phyloP scores from a whole-genome alignment of 2,329 filamentous ascomycete genomes.

The Aureobasidium sp. region DNA sequence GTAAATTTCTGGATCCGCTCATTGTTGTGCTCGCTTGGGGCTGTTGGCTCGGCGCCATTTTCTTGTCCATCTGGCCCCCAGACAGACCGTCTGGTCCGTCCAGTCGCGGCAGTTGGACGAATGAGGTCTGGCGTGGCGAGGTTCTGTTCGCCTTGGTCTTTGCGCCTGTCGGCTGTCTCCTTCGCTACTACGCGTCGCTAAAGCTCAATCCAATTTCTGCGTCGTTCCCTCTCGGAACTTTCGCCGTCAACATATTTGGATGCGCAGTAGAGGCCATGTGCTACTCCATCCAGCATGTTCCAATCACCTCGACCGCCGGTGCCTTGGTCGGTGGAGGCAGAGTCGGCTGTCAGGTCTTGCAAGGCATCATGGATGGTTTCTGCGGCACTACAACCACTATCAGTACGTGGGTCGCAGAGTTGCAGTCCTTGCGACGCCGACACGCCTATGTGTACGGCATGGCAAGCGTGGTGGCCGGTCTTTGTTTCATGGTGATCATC shows the following conservation, averaged over 20 bases:
- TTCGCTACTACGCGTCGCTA: constrained; percentile 65
- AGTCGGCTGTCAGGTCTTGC: constrained; percentile 39
- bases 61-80: constrained; percentile 67
- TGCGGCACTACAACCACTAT: constrained; percentile 44
- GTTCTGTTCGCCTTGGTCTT: constrained; percentile 74
- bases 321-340: constrained; percentile 34
- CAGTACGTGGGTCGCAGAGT: constrained; percentile 42
- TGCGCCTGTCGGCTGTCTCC: constrained; percentile 70
- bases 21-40: constrained; percentile 61
- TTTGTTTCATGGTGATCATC: constrained; percentile 58
- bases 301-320: constrained; percentile 28
- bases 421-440: constrained; percentile 33
- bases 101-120: constrained; percentile 26
- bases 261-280: constrained; percentile 67
- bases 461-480: constrained; percentile 52
- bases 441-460: constrained; percentile 64
- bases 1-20: constrained; percentile 56
- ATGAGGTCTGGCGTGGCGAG: constrained; percentile 65
- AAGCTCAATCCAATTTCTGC: constrained; percentile 60
- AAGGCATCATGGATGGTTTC: constrained; percentile 43
- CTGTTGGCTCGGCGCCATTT: constrained; percentile 69
- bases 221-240: constrained; percentile 79
- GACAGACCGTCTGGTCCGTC: constrained; percentile 37
- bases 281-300: constrained; percentile 68
- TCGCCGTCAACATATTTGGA: constrained; percentile 71